These are phyloP conservation scores for Lenwebbia sp. DNA, from an alignment of 345 rosid species.

Conservation along the genomic window DNA sequence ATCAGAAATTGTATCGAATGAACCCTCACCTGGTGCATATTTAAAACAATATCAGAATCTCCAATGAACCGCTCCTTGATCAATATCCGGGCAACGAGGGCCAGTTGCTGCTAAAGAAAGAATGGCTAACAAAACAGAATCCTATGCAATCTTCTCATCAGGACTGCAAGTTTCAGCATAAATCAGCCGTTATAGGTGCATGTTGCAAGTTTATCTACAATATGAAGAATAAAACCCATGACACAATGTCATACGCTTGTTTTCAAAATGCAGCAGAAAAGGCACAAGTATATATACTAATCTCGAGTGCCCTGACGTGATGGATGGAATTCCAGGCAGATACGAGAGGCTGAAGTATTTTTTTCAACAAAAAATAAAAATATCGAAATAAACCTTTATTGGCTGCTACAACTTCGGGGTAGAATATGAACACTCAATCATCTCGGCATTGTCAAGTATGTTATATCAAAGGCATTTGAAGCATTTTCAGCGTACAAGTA, in stretches of 20 bases:
- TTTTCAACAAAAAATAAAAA: background rate
- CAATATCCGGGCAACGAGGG: constrained; percentile 89
- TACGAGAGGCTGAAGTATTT: background rate
- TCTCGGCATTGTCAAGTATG: background rate
- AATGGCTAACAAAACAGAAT: background rate
- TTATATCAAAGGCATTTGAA: background rate
- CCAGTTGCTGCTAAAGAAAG: constrained; percentile 50
- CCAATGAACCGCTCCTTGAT: constrained; percentile 90
- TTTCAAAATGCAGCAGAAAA: background rate
- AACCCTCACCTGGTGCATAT: constrained; percentile 67
- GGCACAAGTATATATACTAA: background rate
- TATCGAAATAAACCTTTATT: background rate
- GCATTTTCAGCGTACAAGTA: background rate
- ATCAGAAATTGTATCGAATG: background rate
- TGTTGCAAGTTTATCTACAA: background rate
- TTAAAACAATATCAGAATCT: constrained; percentile 84
- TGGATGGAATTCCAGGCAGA: background rate
- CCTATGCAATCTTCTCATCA: background rate
- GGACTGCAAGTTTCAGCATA: background rate
- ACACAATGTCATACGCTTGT: background rate
- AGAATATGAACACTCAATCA: background rate
- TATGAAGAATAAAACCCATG: background rate
- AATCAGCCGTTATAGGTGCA: background rate
- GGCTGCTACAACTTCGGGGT: background rate
- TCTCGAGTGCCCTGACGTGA: background rate